Percentiles rank a stretch among this genome's conserved stretches.
phyloP scores from a whole-genome alignment of 2,329 filamentous ascomycete genomes.

The Claviceps sp. region DNA sequence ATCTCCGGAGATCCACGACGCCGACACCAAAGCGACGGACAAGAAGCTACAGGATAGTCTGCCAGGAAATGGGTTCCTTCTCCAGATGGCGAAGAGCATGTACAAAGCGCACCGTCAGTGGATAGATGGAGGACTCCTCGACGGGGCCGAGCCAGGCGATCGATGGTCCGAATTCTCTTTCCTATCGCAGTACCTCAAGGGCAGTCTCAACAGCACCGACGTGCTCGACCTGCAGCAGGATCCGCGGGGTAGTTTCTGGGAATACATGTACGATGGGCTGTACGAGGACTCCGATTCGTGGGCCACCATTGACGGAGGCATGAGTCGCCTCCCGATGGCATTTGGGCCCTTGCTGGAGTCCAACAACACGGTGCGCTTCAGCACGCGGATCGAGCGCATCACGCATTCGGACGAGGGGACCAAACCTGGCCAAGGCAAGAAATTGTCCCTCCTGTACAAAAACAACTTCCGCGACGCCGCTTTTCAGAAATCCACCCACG shows the following conservation, averaged over 20 bases:
- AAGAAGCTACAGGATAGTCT: conserved; percentile 24
- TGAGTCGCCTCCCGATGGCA: conserved; percentile 31
- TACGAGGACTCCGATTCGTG: conserved; percentile 14
- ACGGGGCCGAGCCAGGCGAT: conserved; percentile 34
- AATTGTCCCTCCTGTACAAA: conserved; percentile 43
- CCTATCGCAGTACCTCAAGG: conserved; percentile 43
- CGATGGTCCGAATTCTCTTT: conserved; percentile 53
- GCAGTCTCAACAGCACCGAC: conserved; percentile 40
- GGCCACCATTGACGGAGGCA: conserved; percentile 3
- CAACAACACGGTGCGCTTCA: conserved; percentile 33
- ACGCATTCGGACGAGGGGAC: neutral
- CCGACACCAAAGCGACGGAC: conserved; percentile 20
- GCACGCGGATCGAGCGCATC: conserved; percentile 43
- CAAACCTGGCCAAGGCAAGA: conserved; percentile 34
- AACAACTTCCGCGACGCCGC: conserved; percentile 23
- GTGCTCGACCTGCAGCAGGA: conserved; percentile 16
- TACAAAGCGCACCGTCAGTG: conserved; percentile 30
- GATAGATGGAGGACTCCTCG: conserved; percentile 20
- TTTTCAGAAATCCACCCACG: conserved; percentile 38
- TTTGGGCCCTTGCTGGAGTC: conserved; percentile 47
- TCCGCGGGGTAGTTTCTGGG: conserved; percentile 31
- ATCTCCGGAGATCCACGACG: conserved; percentile 18
- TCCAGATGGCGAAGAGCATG: conserved; percentile 27
- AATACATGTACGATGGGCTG: conserved; percentile 17
- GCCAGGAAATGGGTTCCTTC: conserved; percentile 21